Base-by-base conservation (phyloP, 2,329 filamentous ascomycete species). In the Colletotrichum neosansevieriae region DNA sequence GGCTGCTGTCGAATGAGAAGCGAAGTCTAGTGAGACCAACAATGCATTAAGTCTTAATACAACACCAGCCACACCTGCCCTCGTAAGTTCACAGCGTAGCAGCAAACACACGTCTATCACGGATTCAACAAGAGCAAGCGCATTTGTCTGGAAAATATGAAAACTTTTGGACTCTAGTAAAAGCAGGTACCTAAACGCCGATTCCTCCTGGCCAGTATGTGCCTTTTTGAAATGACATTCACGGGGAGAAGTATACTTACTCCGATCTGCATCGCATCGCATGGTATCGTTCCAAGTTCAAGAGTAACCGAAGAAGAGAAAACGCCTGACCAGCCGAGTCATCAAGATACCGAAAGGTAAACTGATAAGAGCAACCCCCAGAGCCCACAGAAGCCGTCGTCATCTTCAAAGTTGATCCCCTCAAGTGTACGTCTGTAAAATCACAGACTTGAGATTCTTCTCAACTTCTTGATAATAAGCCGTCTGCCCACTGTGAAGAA, bases 1-100 rank as follows among this genome's bases (percentile, higher is more conserved):
- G 79, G 78, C 79, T 78, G 76, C 79, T 75, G 73, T 76, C 75
- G 73, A 76, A 69, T 71, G 74, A 71, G 9, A 21, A 42, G 40
- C 34, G 6, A 29, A 56, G 42, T 50, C 42, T 19, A n/a, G 10
- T 24, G 40, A 49, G 17, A 57, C 58, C 56, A 24, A 5, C 40
- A 32, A 6, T 40, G 7, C 40, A 32, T 3, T 12, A 24, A 59
- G 45, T 32, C 17, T 42, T 19, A 17, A 17, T 13, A 19, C 17
- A 45, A 12, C 34, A n/a, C 24, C 17, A 45, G 36, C 19, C 44
- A 38, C 44, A 17, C 34, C 54, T 21, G 17, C 12, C 17, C 36
- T 29, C 4, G 12, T 2, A n/a, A 36, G 15, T n/a, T 32, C 32
- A n/a, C 21, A 38, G 32, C 19, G 5, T 24, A 36, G 34, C 32